A percentile compares a stretch with the other conserved stretches of the same genome.
These are phyloP conservation scores for Sporothrix mexicana DNA, from an alignment of 2,329 filamentous ascomycete species.

Conservation along the genomic window DNA sequence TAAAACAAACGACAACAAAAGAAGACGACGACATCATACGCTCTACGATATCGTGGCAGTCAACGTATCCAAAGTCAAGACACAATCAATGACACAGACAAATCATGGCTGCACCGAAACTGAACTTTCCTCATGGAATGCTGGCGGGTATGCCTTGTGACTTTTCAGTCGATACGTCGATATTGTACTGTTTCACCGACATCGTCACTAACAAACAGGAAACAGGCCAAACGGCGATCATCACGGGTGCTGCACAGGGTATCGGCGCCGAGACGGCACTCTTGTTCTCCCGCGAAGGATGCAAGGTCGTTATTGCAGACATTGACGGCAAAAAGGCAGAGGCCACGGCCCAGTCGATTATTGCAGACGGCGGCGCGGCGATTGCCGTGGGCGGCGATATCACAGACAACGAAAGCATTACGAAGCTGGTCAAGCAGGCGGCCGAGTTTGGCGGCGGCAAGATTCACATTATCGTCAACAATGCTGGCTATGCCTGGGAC, in stretches of 20 bases:
- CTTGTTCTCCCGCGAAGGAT: conserved; percentile 85
- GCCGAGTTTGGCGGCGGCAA: conserved; percentile 84
- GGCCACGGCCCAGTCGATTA: conserved; percentile 72
- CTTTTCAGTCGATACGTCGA: background rate
- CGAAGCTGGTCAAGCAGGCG: conserved; percentile 70
- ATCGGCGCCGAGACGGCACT: conserved; percentile 85
- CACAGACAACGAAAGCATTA: conserved; percentile 71
- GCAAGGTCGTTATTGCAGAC: conserved; percentile 82
- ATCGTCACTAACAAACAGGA: background rate
- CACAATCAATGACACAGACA: background rate
- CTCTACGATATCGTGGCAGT: no score
- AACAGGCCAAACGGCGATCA: conserved; percentile 73
- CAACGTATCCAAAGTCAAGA: background rate
- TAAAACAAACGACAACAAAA: background rate
- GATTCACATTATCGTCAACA: conserved; percentile 90
- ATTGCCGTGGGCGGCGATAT: conserved; percentile 79
- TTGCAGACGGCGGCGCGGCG: conserved; percentile 68
- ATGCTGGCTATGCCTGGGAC: conserved; percentile 92
- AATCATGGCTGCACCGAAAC: background rate
- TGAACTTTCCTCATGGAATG: background rate
- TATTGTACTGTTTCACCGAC: background rate
- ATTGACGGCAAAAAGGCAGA: conserved; percentile 78
- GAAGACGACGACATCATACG: background rate
- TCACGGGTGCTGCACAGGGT: conserved; percentile 84
- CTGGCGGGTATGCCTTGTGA: background rate